phyloP scores from a whole-genome alignment of 129 eudicot species.

The Scalesia atractyloides region DNA sequence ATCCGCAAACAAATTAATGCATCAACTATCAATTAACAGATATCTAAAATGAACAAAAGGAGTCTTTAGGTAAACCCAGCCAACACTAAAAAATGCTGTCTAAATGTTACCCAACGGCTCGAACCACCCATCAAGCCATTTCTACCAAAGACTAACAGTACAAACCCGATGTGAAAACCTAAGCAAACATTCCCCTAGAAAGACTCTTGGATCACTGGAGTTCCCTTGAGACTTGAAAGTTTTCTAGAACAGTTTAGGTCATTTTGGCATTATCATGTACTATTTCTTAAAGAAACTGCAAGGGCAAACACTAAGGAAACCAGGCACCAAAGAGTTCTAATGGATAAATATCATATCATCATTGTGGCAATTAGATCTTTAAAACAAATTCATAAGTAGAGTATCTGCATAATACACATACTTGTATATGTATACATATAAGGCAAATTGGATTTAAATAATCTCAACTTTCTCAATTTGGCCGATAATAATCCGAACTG shows the following conservation, averaged over 20 bases:
- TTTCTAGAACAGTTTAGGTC: conserved; percentile 3
- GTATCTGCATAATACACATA: conserved; percentile 9
- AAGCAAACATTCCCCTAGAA: neutral
- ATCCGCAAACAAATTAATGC: neutral
- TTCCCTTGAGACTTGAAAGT: neutral
- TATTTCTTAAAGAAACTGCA: neutral
- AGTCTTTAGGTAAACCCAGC: neutral
- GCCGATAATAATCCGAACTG: no score
- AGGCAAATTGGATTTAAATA: no score
- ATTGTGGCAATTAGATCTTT: conserved; percentile 7
- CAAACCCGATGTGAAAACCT: neutral
- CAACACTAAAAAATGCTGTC: neutral
- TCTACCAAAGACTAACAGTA: neutral
- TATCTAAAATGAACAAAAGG: neutral
- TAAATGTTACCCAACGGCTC: neutral
- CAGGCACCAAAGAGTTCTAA: neutral
- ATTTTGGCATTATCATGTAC: conserved; percentile 9
- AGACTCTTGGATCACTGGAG: neutral
- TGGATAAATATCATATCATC: neutral
- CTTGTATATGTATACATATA: neutral
- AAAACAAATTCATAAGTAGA: neutral
- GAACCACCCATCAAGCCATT: neutral
- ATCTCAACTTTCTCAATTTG: no score
- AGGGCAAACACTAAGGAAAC: neutral
- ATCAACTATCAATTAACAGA: neutral